Base-by-base conservation (phyloP, 495 filamentous ascomycete species). In the Penicillium bialowiezense region DNA sequence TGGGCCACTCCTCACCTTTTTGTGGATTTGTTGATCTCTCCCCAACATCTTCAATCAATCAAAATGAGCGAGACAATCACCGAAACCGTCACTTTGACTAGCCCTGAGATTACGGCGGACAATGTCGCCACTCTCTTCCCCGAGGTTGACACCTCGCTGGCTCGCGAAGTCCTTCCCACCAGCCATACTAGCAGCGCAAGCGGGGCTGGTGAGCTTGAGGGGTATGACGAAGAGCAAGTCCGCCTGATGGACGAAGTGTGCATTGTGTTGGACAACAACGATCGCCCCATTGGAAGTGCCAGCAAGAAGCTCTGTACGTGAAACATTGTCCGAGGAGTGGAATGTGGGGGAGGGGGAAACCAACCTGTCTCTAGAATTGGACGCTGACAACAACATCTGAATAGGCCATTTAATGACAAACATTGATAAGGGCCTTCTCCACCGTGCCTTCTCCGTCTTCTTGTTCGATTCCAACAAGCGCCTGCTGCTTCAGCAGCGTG, bases 181-280 rank as follows among this genome's bases (percentile, higher is more conserved):
- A 54, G 65, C 23, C 52, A 50, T 6, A 53, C 34, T 34, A 56
- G 59, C 47, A 63, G 67, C 33, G 62, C 65, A 13, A 56, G 60
- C 26, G 56, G 62, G 29, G 70, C 71, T 48, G 58, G 63, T 43
- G 82, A 85, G 23, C 63, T 88, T n/a, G 68, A 73, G 35, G 93
- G 93, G 37, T 95, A 97, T 77, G 92, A 99, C 73, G 93, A 89
- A 63, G 92, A 97, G 68, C 93, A 99, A 69, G 91, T 96, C 52
- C 86, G 91, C 21, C 72, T 99, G 56, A 99, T 99, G 93, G 95
- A 99, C 51, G 93, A 99, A 71, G 88, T 99, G 7, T 99, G 93
- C 76, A 99, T 99, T 63, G 93, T 99, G 13, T 67, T 90, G 38
- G 93, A 97, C 63, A 84, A 93, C 51, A 77, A 97, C 59, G 93